Evolutionary conservation across 345 rosid genomes (phyloP).

Genomic region (Clarkia xantiana): DNA sequence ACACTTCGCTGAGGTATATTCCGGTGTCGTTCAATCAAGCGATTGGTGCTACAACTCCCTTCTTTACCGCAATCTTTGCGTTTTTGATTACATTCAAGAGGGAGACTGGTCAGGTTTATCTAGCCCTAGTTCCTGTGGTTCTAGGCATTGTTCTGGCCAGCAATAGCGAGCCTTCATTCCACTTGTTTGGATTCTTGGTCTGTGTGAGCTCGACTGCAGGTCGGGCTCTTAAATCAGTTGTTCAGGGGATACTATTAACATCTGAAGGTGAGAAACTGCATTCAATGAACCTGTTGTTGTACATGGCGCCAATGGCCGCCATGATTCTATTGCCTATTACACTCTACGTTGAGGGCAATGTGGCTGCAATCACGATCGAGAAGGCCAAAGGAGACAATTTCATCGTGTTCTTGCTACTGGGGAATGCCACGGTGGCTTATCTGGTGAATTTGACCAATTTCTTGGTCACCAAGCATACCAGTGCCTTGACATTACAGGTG

Average conservation of each 20-base stretch:
- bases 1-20: constrained; percentile 78
- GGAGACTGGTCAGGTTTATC: constrained; percentile 73
- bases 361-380: constrained; percentile 54
- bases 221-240: constrained; percentile 87
- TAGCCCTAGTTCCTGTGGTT: constrained; percentile 79
- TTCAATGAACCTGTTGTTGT: constrained; percentile 81
- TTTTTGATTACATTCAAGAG: constrained; percentile 80
- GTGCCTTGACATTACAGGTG: constrained; percentile 93
- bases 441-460: constrained; percentile 88
- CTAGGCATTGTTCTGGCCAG: constrained; percentile 88
- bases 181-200: constrained; percentile 79
- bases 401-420: constrained; percentile 56
- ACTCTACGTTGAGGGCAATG: constrained; percentile 87
- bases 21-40: constrained; percentile 98
- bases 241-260: constrained; percentile 67
- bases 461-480: constrained; percentile 93
- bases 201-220: constrained; percentile 94
- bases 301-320: constrained; percentile 98
- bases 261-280: constrained; percentile 90
- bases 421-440: constrained; percentile 95
- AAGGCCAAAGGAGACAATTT: constrained; percentile 56
- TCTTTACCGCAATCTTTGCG: constrained; percentile 91
- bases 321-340: constrained; percentile 78
- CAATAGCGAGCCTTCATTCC: constrained; percentile 83
- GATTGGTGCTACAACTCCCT: constrained; percentile 96